phyloP scores from a whole-genome alignment of 2,329 filamentous ascomycete species.

The Dothideomycetes sp. region DNA sequence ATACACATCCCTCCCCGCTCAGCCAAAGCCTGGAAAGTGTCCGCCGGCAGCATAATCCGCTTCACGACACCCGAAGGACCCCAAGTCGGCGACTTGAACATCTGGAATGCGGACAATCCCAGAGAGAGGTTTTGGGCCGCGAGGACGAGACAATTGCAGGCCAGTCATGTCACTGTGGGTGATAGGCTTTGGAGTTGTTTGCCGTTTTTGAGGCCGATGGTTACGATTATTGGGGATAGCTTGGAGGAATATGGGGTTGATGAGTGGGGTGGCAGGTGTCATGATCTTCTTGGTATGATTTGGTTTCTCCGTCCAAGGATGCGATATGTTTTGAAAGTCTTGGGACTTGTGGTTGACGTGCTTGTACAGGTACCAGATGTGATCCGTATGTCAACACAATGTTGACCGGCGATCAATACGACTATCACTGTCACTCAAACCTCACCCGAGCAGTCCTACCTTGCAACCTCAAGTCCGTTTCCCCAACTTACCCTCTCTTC shows the following conservation, averaged over 20 bases:
- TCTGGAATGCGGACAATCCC: conserved; percentile 69
- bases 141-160: conserved; percentile 68
- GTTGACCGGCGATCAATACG: conserved; percentile 60
- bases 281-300: conserved; percentile 57
- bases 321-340: not conserved
- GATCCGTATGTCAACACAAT: conserved; percentile 76
- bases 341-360: not conserved
- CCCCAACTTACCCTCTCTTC: too few species aligned
- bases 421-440: conserved; percentile 80
- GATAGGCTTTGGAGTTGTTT: conserved; percentile 71
- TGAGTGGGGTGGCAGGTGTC: conserved; percentile 54
- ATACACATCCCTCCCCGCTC: conserved; percentile 60
- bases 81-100: conserved; percentile 75
- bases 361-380: conserved; percentile 54
- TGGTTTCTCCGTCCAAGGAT: too few species aligned
- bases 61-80: conserved; percentile 69
- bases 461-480: conserved; percentile 45
- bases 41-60: conserved; percentile 58
- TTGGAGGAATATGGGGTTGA: conserved; percentile 36
- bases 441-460: conserved; percentile 62
- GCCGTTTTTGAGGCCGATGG: conserved; percentile 66
- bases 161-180: conserved; percentile 60
- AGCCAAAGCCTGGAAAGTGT: conserved; percentile 62
- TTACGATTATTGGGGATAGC: conserved; percentile 59
- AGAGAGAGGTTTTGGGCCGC: conserved; percentile 76